Evolutionary conservation across 441 rosid genomes (phyloP), one percentile per base, ranked within the genome.

Genomic region (Macaranga tanarius): DNA sequence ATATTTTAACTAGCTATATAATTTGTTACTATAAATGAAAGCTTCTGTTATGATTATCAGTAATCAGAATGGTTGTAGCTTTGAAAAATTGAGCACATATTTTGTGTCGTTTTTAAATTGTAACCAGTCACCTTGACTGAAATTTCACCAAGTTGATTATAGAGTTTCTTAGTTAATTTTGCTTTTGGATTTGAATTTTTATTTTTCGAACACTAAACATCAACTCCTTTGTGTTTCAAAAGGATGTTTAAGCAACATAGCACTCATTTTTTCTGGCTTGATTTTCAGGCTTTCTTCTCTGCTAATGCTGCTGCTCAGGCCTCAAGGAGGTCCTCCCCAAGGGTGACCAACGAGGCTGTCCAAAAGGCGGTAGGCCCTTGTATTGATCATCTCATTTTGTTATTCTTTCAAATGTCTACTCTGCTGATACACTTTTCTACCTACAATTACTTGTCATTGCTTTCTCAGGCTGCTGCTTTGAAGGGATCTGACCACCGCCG

Each of bases 401-500:
- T 40, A n/a, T 65, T 31, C 60, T 8, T 77, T 73, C 26, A 42
- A 65, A 22, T 56, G 26, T 17, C 44, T 28, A 28, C 31, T 59
- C 26, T 51, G 12, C 62, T 52, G 2, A 20, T 56, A 3, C 55
- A 20, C n/a, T 65, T 71, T 67, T 25, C 40, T 42, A 38, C 23
- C 55, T 51, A 71, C 28, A 50, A 66, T 70, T 28, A 38, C 55
- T 71, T 73, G 64, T 60, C 74, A 76, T 34, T 81, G 60, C 68
- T 67, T 79, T 75, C 19, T 20, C 82, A 95, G 99, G 99, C 95
- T 84, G 90, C 92, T 86, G 97, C 88, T 70, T 85, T 92, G 90
- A 94, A 79, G 84, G 94, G 90, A 22, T 94, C 94, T 75, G 97
- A 92, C 73, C 99, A 94, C 75, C 91, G 94, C 23, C 97, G 97